A percentile compares a stretch with the other conserved stretches of the same genome.
phyloP scores from a whole-genome alignment of 371 early-diverging fungal genomes.

The Mortierella sp. region DNA sequence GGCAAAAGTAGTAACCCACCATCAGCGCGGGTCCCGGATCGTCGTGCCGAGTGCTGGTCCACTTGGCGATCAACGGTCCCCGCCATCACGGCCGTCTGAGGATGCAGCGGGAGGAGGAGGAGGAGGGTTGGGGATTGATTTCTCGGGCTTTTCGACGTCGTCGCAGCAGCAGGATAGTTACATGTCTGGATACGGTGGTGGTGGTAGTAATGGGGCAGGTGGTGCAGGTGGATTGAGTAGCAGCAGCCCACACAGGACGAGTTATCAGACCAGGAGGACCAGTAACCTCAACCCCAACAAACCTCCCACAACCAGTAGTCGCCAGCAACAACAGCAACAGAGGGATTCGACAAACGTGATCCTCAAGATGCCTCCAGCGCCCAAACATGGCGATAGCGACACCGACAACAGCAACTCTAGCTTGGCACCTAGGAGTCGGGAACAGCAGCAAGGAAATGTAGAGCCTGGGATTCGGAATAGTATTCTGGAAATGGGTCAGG shows the following conservation, averaged over 20 bases:
- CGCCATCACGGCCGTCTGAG: background rate
- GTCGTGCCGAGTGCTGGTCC: conserved; percentile 19
- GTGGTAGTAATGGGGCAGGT: background rate
- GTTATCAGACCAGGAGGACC: conserved; percentile 5
- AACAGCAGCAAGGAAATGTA: background rate
- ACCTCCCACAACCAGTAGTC: background rate
- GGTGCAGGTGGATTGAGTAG: background rate
- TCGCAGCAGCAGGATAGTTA: background rate
- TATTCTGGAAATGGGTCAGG: conserved; percentile 32
- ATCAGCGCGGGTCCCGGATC: conserved; percentile 33
- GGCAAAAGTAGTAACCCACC: conserved; percentile 36
- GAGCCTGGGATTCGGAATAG: conserved; percentile 19
- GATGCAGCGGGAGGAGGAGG: background rate
- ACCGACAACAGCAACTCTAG: background rate
- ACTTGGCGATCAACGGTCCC: conserved; percentile 14
- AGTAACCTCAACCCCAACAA: conserved; percentile 12
- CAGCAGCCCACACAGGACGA: background rate
- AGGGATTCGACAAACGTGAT: conserved; percentile 22
- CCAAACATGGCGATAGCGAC: conserved; percentile 7
- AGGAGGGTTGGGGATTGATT: conserved; percentile 31
- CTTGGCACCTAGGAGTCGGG: background rate
- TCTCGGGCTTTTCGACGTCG: conserved; percentile 21
- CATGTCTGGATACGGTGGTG: background rate
- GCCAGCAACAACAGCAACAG: background rate
- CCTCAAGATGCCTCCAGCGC: conserved; percentile 31